Percentiles rank a stretch among this genome's conserved stretches.
Conservation (phyloP, 2,329 filamentous ascomycete species). For the Cordyceps cicadae region DNA sequence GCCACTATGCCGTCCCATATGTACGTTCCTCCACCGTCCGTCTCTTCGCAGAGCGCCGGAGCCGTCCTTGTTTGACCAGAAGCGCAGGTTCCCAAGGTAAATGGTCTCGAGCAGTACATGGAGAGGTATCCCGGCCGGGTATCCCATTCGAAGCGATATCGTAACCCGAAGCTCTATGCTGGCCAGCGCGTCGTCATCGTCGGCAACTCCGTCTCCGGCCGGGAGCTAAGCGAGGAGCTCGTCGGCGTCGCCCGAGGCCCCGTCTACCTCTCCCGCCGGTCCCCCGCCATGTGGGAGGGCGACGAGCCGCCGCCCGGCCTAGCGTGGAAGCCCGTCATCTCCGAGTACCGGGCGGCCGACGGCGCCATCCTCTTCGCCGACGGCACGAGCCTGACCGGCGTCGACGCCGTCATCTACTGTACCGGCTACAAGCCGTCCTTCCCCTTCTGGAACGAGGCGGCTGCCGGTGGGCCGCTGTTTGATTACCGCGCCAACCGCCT, state of each 20-base stretch:
- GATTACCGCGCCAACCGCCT: conserved; percentile 40
- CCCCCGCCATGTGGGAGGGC: conserved; percentile 42
- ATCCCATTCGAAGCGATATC: conserved; percentile 38
- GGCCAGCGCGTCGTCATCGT: conserved; percentile 30
- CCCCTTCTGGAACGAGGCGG: conserved; percentile 39
- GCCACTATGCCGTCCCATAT: conserved; percentile 36
- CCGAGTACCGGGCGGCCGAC: conserved; percentile 30
- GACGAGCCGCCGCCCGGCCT: conserved; percentile 37
- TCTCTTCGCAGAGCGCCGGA: background rate
- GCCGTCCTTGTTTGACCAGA: background rate
- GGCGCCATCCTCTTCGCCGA: conserved; percentile 35
- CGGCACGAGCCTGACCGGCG: conserved; percentile 18
- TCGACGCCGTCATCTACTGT: conserved; percentile 24
- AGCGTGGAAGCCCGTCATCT: conserved; percentile 46
- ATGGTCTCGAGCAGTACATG: conserved; percentile 1
- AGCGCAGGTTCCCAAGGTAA: background rate
- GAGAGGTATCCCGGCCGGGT: conserved; percentile 31
- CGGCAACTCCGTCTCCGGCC: conserved; percentile 37
- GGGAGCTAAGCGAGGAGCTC: conserved; percentile 32
- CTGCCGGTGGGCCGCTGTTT: conserved; percentile 39
- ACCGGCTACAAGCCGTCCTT: conserved; percentile 32
- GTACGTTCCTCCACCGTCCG: conserved; percentile 24
- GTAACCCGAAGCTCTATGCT: conserved; percentile 27
- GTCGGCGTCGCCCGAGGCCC: conserved; percentile 30
- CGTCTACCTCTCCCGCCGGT: conserved; percentile 44